Percentiles rank a stretch among this genome's conserved stretches.
These are phyloP conservation scores for Hypoxylon sp. DNA, from an alignment of 2,329 filamentous ascomycete species.

Conservation along the genomic window DNA sequence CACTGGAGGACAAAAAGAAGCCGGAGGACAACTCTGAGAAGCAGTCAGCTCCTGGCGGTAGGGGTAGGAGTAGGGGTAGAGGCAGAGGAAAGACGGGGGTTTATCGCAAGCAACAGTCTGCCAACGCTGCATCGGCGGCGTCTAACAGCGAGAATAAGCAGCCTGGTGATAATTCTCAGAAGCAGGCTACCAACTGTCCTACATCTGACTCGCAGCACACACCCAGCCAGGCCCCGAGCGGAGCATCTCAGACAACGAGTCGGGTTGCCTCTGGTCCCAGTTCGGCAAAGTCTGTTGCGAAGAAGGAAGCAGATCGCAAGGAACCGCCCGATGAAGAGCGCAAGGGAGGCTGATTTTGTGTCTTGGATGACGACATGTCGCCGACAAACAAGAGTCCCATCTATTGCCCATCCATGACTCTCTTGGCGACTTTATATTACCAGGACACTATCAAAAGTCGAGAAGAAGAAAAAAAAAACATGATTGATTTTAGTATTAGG, in stretches of 20 bases:
- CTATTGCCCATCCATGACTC: background rate
- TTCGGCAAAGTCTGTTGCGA: background rate
- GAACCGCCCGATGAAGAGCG: background rate
- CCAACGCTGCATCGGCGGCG: background rate
- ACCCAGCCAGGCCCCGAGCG: background rate
- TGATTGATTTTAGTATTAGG: background rate
- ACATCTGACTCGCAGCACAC: background rate
- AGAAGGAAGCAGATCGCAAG: background rate
- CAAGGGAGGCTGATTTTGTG: slow-evolving; percentile 3
- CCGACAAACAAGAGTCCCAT: background rate
- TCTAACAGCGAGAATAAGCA: background rate
- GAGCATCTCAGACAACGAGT: background rate
- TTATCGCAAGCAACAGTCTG: background rate
- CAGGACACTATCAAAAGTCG: background rate
- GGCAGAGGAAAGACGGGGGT: background rate
- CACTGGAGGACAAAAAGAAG: background rate
- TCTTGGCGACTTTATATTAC: background rate
- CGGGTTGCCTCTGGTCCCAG: background rate
- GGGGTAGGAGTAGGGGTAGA: too few relatives aligned
- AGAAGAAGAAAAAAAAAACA: background rate
- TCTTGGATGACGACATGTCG: background rate
- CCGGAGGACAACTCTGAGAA: background rate
- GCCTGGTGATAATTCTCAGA: background rate
- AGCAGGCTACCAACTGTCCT: background rate
- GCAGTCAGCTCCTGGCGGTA: background rate